A percentile compares a stretch with the other conserved stretches of the same genome.
Conservation (phyloP, 805 yeast species). For the Yamadazyma olivae region DNA sequence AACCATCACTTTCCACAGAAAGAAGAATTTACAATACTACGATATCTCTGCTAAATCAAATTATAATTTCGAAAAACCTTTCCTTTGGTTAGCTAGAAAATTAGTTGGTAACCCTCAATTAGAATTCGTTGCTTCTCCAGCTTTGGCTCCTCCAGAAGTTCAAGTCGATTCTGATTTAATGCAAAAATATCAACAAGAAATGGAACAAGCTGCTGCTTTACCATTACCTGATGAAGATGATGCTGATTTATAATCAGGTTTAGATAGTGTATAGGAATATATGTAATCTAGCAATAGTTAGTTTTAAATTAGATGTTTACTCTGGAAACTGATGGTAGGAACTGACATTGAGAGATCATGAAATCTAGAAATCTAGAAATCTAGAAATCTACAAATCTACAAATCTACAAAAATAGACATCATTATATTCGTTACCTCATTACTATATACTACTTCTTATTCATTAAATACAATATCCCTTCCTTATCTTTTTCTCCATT, state of each 20-base stretch:
- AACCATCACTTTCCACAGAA: conserved; percentile 99
- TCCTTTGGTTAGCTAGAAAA: conserved; percentile 99
- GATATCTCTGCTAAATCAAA: conserved; percentile 99
- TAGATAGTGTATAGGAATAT: no score
- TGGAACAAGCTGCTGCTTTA: conserved; percentile 98
- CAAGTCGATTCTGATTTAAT: conserved; percentile 93
- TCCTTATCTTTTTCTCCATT: conserved; percentile 15
- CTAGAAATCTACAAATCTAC: no score
- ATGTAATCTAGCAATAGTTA: no score
- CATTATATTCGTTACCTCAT: no score
- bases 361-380: no score
- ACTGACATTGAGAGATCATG: no score
- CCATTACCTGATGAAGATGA: conserved; percentile 99
- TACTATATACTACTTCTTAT: conserved; percentile 1
- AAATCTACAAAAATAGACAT: no score
- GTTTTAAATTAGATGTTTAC: no score
- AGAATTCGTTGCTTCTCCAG: conserved; percentile 99
- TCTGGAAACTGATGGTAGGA: no score
- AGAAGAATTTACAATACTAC: conserved; percentile 99
- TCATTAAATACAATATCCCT: conserved; percentile 2
- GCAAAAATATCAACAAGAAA: conserved; percentile 98
- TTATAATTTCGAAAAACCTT: conserved; percentile 99
- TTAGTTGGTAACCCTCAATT: conserved; percentile 96
- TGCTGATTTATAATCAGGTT: conserved; percentile 78
- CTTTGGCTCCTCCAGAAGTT: conserved; percentile 99